These are phyloP conservation scores for Solanum lycopersicoides DNA, from an alignment of 257 asterid genomes.

Conservation along the genomic window DNA sequence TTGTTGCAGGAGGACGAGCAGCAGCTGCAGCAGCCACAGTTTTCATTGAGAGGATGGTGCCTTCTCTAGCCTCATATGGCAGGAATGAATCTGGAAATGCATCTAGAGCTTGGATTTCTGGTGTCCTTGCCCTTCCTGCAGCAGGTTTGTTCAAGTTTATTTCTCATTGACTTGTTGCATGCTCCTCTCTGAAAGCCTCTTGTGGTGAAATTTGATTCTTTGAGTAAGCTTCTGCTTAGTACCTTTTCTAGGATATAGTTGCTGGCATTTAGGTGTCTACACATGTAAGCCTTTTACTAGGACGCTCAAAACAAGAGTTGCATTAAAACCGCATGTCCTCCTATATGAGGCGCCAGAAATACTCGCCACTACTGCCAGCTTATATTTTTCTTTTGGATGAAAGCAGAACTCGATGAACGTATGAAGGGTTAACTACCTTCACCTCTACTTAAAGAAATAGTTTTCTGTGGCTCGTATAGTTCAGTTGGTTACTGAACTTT, in stretches of 20 bases:
- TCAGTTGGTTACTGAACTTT: neutral
- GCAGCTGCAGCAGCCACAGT: constrained; percentile 71
- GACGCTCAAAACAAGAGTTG: neutral
- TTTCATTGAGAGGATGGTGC: constrained; percentile 51
- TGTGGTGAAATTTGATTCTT: neutral
- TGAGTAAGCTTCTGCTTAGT: neutral
- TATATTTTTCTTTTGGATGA: neutral
- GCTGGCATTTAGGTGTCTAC: neutral
- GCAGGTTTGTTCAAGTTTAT: constrained; percentile 52
- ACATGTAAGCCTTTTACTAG: neutral
- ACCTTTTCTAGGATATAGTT: neutral
- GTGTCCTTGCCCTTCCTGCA: constrained; percentile 71
- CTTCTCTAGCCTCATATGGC: constrained; percentile 53
- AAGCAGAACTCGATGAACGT: neutral
- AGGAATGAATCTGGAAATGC: constrained; percentile 56
- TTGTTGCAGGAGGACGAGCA: constrained; percentile 56
- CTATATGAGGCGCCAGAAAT: neutral
- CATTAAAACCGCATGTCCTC: neutral
- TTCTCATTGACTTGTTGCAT: constrained; percentile 2
- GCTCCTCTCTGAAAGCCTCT: neutral
- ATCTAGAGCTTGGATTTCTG: constrained; percentile 55
- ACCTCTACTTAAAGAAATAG: neutral
- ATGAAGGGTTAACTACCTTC: neutral
- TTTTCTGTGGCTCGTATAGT: neutral
- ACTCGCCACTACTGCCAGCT: neutral